phyloP scores from a whole-genome alignment of 2,329 filamentous ascomycete genomes.

The Rosellinia necatrix region DNA sequence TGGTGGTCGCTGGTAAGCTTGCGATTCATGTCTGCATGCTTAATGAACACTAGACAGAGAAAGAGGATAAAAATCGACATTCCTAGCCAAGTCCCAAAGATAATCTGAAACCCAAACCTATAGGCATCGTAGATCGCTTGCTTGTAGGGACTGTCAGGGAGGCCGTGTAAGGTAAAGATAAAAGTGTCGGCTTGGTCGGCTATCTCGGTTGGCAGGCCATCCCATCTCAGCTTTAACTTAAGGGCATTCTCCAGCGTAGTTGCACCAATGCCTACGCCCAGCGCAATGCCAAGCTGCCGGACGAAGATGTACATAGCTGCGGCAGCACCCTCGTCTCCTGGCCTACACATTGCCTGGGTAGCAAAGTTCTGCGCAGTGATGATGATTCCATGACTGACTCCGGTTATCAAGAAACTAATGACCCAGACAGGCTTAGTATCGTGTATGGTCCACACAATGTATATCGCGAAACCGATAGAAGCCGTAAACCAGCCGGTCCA shows the following conservation, averaged over 20 bases:
- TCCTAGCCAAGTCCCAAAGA: background rate
- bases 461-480: too few relatives aligned
- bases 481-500: too few relatives aligned
- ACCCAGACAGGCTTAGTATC: too few relatives aligned
- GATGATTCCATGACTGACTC: too few relatives aligned
- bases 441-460: too few relatives aligned
- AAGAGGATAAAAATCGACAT: background rate
- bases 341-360: too few relatives aligned
- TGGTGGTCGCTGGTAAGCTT: background rate
- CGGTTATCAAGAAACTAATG: too few relatives aligned
- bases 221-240: background rate
- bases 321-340: too few relatives aligned
- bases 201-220: background rate
- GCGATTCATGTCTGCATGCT: background rate
- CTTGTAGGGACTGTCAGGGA: background rate
- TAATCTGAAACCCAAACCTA: background rate
- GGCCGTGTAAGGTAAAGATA: background rate
- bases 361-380: too few relatives aligned
- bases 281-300: too few relatives aligned
- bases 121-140: background rate
- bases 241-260: background rate
- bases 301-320: too few relatives aligned
- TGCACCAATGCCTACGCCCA: too few relatives aligned
- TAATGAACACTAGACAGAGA: background rate
- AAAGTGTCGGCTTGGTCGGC: background rate